Conservation (phyloP, 768 basidiomycete genomes). For the Amanita rimosa region DNA sequence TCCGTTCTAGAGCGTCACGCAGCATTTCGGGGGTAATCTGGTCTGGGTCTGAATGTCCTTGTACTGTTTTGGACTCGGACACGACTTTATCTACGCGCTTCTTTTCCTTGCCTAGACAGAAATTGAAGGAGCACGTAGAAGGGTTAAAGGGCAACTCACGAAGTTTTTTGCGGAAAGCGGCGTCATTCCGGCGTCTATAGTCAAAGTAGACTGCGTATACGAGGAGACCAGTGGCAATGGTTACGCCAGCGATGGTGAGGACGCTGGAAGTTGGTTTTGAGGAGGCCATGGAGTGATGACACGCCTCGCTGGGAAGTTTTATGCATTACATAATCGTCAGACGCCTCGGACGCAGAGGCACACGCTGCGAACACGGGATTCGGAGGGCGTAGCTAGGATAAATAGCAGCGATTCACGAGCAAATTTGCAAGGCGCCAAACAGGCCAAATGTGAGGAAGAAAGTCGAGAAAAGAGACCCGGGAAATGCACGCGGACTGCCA, state of each 20-base stretch:
- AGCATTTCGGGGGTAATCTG: slow-evolving; percentile 41
- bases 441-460: slow-evolving; percentile 4
- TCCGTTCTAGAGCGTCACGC: slow-evolving; percentile 47
- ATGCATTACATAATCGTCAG: slow-evolving; percentile 3
- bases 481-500: not conserved
- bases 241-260: slow-evolving; percentile 34
- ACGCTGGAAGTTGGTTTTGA: slow-evolving; percentile 23
- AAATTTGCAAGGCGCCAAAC: not conserved
- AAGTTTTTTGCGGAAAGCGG: slow-evolving; percentile 78
- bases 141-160: slow-evolving; percentile 37
- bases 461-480: not conserved
- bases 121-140: slow-evolving; percentile 1
- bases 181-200: slow-evolving; percentile 83
- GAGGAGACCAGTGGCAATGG: slow-evolving; percentile 46
- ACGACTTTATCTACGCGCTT: slow-evolving; percentile 72
- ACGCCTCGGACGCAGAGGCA: not conserved
- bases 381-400: not conserved
- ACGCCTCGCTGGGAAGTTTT: slow-evolving; percentile 6
- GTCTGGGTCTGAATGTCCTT: slow-evolving; percentile 16
- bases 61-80: slow-evolving; percentile 36
- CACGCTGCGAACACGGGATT: slow-evolving; percentile 1
- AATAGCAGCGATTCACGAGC: not conserved
- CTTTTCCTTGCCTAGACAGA: slow-evolving; percentile 74
- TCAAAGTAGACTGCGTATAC: slow-evolving; percentile 94
- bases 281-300: slow-evolving; percentile 20